These are phyloP conservation scores for Kwoniella shandongensis DNA, from an alignment of 768 basidiomycete genomes.

Conservation along the genomic window DNA sequence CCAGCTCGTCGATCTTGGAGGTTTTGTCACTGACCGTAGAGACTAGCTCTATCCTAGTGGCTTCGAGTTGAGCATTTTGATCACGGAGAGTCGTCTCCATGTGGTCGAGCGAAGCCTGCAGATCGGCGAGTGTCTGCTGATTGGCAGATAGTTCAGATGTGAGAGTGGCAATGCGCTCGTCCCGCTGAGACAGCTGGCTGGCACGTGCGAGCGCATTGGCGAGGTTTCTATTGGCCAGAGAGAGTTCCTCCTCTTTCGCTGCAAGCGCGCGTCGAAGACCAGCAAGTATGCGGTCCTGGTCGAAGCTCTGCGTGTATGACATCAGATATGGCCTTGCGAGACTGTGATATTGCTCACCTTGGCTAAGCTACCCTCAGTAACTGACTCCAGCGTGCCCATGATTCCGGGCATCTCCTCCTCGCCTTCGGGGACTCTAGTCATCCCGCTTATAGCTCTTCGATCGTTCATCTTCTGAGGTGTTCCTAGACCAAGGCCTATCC, in stretches of 20 bases:
- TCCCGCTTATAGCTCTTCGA: conserved; percentile 47
- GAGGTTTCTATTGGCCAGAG: conserved; percentile 17
- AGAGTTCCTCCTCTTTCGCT: conserved; percentile 34
- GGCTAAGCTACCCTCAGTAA: conserved; percentile 1
- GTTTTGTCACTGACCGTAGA: conserved; percentile 28
- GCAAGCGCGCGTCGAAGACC: conserved; percentile 30
- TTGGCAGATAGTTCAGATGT: conserved; percentile 2
- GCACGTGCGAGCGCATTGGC: conserved; percentile 14
- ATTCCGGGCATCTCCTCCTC: conserved; percentile 24
- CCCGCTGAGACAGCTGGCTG: conserved; percentile 7
- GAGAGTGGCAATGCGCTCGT: conserved; percentile 7
- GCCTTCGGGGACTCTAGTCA: conserved; percentile 36
- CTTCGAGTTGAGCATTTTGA: conserved; percentile 28
- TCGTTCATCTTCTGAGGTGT: conserved; percentile 23
- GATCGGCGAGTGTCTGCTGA: conserved; percentile 5
- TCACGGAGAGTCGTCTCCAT: conserved; percentile 23
- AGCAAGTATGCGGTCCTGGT: conserved; percentile 34
- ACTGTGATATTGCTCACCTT: conserved; percentile 2
- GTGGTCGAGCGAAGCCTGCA: conserved; percentile 6
- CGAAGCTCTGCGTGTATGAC: conserved; percentile 24
- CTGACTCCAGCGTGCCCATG: conserved; percentile 20
- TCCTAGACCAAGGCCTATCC: conserved; percentile 31
- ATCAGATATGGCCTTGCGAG: neutral
- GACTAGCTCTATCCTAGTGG: conserved; percentile 32
- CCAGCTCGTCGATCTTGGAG: conserved; percentile 35